A percentile compares a stretch with the other conserved stretches of the same genome.
Conservation (phyloP, 2,329 filamentous ascomycete species). For the Penicillium sp. region DNA sequence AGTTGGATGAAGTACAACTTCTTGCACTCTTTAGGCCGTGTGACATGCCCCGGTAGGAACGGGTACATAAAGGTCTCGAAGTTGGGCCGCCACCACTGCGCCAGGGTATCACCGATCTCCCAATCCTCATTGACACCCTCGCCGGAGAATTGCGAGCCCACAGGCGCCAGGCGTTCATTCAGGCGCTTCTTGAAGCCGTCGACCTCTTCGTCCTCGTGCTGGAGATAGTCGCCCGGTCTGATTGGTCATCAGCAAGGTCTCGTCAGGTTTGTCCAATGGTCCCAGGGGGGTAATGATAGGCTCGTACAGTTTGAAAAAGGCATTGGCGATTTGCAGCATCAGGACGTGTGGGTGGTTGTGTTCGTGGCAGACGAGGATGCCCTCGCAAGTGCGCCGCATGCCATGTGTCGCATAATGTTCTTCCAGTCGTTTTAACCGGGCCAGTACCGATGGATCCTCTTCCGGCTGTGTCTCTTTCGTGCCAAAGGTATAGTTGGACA, state of each 20-base stretch:
- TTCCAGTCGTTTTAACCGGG: constrained; percentile 89
- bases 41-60: constrained; percentile 94
- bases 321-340: constrained; percentile 99
- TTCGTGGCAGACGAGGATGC: constrained; percentile 96
- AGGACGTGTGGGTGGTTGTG: constrained; percentile 98
- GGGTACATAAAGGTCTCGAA: constrained; percentile 99
- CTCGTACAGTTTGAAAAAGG: constrained; percentile 89
- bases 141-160: constrained; percentile 78
- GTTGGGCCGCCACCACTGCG: constrained; percentile 98
- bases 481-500: constrained; percentile 98
- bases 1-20: constrained; percentile 98
- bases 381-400: constrained; percentile 97
- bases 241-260: not conserved
- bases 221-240: constrained; percentile 88
- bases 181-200: constrained; percentile 92
- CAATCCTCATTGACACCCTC: constrained; percentile 91
- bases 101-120: constrained; percentile 91
- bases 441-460: constrained; percentile 93
- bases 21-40: constrained; percentile 97
- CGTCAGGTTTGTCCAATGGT: not conserved
- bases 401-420: constrained; percentile 91
- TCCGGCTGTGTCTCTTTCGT: constrained; percentile 98
- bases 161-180: constrained; percentile 90
- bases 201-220: constrained; percentile 83
- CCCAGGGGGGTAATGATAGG: constrained; percentile 5